Percentiles rank a stretch among this genome's conserved stretches.
Conservation (phyloP, 2,329 filamentous ascomycete genomes). For the Bipolaris zeicola region DNA sequence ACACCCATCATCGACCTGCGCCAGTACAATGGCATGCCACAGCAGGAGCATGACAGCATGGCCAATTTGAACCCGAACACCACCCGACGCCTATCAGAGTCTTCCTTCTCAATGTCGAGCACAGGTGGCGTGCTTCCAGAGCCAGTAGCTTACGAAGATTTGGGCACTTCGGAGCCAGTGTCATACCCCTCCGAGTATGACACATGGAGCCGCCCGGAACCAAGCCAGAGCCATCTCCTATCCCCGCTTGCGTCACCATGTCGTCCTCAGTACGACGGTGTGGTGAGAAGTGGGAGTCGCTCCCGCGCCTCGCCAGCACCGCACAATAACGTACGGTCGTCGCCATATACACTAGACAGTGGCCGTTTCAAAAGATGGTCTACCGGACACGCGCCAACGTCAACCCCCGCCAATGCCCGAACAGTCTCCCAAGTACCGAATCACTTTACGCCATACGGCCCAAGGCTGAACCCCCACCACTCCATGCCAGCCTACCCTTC, state of each 20-base stretch:
- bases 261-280: constrained; percentile 61
- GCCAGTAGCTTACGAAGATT: constrained; percentile 73
- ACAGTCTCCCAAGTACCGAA: constrained; percentile 64
- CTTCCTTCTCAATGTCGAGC: constrained; percentile 74
- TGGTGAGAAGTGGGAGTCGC: constrained; percentile 62
- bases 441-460: constrained; percentile 65
- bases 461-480: constrained; percentile 57
- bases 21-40: constrained; percentile 43
- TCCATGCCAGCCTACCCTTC: constrained; percentile 48
- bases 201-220: constrained; percentile 67
- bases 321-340: constrained; percentile 68
- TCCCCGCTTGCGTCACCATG: constrained; percentile 76
- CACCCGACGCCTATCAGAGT: constrained; percentile 70
- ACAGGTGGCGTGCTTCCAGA: constrained; percentile 63
- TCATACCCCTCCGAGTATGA: constrained; percentile 67
- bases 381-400: constrained; percentile 66
- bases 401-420: constrained; percentile 62
- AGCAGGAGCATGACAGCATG: constrained; percentile 39
- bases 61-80: constrained; percentile 53
- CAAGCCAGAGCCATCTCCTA: constrained; percentile 68
- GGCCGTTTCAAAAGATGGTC: constrained; percentile 76
- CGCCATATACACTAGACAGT: constrained; percentile 72
- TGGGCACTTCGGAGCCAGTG: constrained; percentile 70
- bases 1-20: constrained; percentile 50
- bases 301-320: constrained; percentile 75